Base-by-base conservation (phyloP, 2,329 filamentous ascomycete species). In the Fusarium abutilonis region DNA sequence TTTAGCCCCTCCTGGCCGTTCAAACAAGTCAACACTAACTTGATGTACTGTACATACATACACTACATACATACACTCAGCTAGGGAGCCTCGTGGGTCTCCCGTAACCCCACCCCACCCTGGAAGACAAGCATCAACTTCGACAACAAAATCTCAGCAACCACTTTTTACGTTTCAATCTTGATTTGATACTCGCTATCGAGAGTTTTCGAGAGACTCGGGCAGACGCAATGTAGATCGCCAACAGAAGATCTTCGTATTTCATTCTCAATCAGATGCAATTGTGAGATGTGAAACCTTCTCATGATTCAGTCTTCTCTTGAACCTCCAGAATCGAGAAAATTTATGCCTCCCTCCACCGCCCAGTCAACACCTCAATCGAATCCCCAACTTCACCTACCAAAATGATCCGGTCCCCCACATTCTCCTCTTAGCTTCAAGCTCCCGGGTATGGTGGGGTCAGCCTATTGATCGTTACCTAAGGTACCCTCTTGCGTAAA, bases 381-480 rank as follows among this genome's bases (percentile, higher is more conserved):
- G 44, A 44, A 39, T 60, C 59, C 63, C 59, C 63, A 66, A 66
- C 53, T 67, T 68, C 61, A 53, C 50, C 52, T 56, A 66, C 64
- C 59, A 63, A 68, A 57, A 40, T 55, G 54, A 60, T 53, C 47
- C 47, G 48, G 43, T 55, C 49, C 67, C 67, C 67, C 68, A 70
- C 67, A 66, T 69, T 67, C 68, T 68, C 63, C 58, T 54, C 56
- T 52, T 49, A 67, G 43, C 63, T 59, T 66, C 57, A 54, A 70
- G 56, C 58, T 69, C 66, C 66, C 65, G 56, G 67, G 38, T 52
- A 26, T 44, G 42, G 67, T 67, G 67, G 67, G 60, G 43, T 60
- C 44, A 41, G 44, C 53, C 43, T 60, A 58, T 21, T 43, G 56
- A 60, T 60, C 42, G 19, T 26, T 60, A 42, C 45, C 26, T 9